These are phyloP conservation scores for Puccinia coronata DNA, from an alignment of 1,284 basidiomycete genomes.

Conservation along the genomic window DNA sequence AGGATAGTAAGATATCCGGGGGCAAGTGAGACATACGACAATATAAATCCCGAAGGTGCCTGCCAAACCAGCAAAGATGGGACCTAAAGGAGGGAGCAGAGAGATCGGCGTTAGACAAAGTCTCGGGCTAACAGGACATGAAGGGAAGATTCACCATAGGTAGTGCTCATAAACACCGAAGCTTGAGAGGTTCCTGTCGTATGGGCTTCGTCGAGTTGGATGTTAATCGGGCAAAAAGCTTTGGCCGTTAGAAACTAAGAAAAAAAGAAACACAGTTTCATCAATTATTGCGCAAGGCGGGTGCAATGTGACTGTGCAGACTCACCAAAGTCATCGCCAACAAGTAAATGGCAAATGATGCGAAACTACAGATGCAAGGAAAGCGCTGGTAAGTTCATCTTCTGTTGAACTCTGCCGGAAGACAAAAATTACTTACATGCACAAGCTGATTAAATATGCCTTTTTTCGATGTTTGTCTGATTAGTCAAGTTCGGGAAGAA, in stretches of 20 bases:
- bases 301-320: too few species aligned
- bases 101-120: neutral
- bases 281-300: neutral
- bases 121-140: neutral
- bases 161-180: conserved; percentile 33
- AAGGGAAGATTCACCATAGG: conserved; percentile 32
- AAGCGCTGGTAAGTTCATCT: neutral
- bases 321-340: conserved; percentile 48
- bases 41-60: conserved; percentile 72
- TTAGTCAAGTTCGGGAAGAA: neutral
- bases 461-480: neutral
- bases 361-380: conserved; percentile 25
- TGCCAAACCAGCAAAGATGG: conserved; percentile 80
- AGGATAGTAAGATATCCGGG: neutral
- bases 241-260: conserved; percentile 41
- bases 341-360: conserved; percentile 41
- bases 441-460: conserved; percentile 77
- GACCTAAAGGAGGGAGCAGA: conserved; percentile 60
- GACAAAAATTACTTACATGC: conserved; percentile 61
- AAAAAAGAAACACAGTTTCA: too few species aligned
- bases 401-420: neutral
- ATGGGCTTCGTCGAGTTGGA: conserved; percentile 17
- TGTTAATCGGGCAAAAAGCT: conserved; percentile 43
- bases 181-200: neutral
- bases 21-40: conserved; percentile 2